These are phyloP conservation scores for Aquilaria yunnanensis DNA, from an alignment of 345 rosid species.

Conservation along the genomic window DNA sequence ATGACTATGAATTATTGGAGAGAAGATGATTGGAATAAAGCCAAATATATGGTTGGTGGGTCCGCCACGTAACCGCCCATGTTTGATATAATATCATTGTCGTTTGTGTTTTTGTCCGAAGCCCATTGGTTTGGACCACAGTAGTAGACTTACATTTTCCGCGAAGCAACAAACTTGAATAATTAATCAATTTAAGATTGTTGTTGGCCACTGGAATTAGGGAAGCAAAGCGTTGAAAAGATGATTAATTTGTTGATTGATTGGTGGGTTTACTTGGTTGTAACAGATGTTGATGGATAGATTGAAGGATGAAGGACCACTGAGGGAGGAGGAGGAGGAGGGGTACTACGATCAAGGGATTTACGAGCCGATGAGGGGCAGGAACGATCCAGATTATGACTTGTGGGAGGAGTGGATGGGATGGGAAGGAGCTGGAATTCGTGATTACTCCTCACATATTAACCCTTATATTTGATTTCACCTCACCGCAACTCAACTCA, in stretches of 20 bases:
- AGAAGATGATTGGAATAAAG: too few relatives aligned
- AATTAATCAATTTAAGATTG: too few relatives aligned
- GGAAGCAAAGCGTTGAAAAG: too few relatives aligned
- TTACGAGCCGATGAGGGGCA: conserved; percentile 50
- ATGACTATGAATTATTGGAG: too few relatives aligned
- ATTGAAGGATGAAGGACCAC: conserved; percentile 33
- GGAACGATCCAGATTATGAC: conserved; percentile 61
- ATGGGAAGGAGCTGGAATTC: conserved; percentile 93
- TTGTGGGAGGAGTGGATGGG: conserved; percentile 99
- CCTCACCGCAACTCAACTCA: background rate
- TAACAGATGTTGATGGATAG: conserved; percentile 52
- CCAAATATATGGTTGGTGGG: too few relatives aligned
- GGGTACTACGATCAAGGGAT: conserved; percentile 30
- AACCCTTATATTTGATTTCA: conserved; percentile 58
- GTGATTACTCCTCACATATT: conserved; percentile 73
- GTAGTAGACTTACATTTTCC: too few relatives aligned
- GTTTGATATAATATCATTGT: too few relatives aligned
- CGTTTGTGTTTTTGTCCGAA: too few relatives aligned
- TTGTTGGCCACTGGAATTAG: too few relatives aligned
- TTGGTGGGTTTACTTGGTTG: background rate
- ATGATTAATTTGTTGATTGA: background rate
- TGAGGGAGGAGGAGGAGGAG: conserved; percentile 14
- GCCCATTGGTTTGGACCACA: too few relatives aligned
- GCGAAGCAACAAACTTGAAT: too few relatives aligned
- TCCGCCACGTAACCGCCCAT: too few relatives aligned